Evolutionary conservation across 306 rosid genomes (phyloP).

Genomic region (Urtica urens): DNA sequence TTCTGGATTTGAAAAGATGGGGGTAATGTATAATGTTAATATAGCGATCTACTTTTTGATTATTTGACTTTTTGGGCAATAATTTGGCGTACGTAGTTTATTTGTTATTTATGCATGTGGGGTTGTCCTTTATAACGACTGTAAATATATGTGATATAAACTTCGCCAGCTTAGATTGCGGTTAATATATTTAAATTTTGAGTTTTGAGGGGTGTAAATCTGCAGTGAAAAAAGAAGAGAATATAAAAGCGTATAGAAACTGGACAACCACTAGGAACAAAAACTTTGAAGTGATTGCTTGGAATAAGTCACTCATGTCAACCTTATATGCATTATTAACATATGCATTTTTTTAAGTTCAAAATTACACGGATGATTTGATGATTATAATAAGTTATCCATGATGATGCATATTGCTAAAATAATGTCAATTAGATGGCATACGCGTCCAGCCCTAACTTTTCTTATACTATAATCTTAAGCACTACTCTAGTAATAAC

Average conservation of each 20-base stretch:
- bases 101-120: conserved; percentile 7
- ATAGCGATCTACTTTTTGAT: conserved; percentile 9
- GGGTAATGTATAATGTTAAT: conserved; percentile 17
- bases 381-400: conserved; percentile 4
- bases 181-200: background rate
- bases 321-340: conserved; percentile 5
- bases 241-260: background rate
- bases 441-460: too few relatives aligned
- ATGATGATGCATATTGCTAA: too few relatives aligned
- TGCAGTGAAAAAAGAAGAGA: conserved; percentile 5
- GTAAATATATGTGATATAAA: background rate
- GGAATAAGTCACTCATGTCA: conserved; percentile 2
- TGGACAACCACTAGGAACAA: conserved; percentile 15
- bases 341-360: conserved; percentile 13
- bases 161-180: conserved; percentile 2
- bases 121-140: conserved; percentile 14
- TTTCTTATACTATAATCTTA: too few relatives aligned
- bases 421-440: too few relatives aligned
- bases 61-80: conserved; percentile 18
- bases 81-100: background rate
- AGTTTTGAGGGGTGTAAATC: background rate
- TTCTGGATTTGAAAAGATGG: conserved; percentile 13
- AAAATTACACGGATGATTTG: background rate
- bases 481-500: too few relatives aligned
- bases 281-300: conserved; percentile 5